Evolutionary conservation across 2,329 filamentous ascomycete genomes (phyloP).

Genomic region (Neobulgaria alba): DNA sequence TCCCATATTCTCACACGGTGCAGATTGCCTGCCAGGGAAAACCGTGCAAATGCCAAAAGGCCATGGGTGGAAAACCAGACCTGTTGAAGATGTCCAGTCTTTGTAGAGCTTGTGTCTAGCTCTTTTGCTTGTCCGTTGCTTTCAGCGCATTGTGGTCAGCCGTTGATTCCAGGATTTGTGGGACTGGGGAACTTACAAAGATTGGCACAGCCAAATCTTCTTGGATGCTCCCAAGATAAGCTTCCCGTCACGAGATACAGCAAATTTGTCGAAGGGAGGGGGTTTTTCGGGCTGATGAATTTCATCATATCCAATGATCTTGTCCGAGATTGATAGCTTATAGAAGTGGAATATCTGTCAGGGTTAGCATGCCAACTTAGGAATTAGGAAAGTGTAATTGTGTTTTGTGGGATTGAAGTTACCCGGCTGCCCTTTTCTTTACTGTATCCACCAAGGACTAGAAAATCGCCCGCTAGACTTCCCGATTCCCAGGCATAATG

Average conservation of each 20-base stretch:
- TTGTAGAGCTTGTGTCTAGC: not conserved
- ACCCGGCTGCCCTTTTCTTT: not conserved
- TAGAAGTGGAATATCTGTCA: slow-evolving; percentile 1
- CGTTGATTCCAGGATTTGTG: not conserved
- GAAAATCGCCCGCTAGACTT: slow-evolving; percentile 4
- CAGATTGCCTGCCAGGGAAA: not conserved
- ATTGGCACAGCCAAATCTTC: not conserved
- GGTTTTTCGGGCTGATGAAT: not conserved
- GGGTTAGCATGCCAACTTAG: not conserved
- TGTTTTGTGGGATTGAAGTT: no score
- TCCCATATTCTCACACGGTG: slow-evolving; percentile 4
- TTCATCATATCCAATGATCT: not conserved
- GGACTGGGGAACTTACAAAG: not conserved
- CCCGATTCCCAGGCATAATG: slow-evolving; percentile 1
- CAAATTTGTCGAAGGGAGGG: slow-evolving; percentile 4
- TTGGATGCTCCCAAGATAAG: slow-evolving; percentile 2
- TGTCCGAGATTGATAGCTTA: not conserved
- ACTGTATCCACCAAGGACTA: not conserved
- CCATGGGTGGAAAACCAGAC: slow-evolving; percentile 6
- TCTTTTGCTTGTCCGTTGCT: not conserved
- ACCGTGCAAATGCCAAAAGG: slow-evolving; percentile 3
- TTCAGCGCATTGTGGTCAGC: not conserved
- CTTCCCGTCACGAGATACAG: slow-evolving; percentile 2
- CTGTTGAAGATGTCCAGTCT: slow-evolving; percentile 1
- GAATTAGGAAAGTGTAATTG: no score